Evolutionary conservation across 768 basidiomycete species (phyloP).

Genomic region (Clitopilus passeckerianus): DNA sequence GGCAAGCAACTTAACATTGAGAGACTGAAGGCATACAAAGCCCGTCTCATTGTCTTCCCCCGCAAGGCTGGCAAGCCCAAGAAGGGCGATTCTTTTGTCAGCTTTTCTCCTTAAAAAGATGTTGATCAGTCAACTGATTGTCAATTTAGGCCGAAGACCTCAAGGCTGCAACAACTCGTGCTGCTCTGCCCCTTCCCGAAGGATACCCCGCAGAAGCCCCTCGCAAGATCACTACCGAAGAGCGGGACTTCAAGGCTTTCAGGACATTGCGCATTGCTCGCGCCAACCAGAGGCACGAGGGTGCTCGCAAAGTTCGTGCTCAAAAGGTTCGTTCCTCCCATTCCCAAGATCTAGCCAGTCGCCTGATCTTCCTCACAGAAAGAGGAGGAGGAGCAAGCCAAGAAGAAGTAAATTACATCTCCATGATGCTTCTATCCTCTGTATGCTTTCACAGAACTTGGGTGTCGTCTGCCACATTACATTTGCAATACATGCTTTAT

Average conservation of each 20-base stretch:
- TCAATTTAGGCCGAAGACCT: conserved; percentile 72
- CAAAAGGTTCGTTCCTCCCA: conserved; percentile 59
- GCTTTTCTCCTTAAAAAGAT: conserved; percentile 23
- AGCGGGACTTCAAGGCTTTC: conserved; percentile 88
- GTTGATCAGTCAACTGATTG: conserved; percentile 4
- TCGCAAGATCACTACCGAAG: conserved; percentile 88
- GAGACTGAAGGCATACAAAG: conserved; percentile 90
- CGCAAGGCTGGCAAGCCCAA: conserved; percentile 93
- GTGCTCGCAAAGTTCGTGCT: conserved; percentile 80
- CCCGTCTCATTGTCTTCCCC: conserved; percentile 93
- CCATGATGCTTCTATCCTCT: conserved; percentile 17
- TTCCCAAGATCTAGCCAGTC: neutral
- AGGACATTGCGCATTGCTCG: conserved; percentile 82
- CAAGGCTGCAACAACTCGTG: conserved; percentile 69
- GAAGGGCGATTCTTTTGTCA: conserved; percentile 88
- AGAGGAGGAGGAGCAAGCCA: conserved; percentile 88
- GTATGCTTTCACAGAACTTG: conserved; percentile 32
- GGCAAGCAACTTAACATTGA: conserved; percentile 94
- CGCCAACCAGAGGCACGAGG: conserved; percentile 79
- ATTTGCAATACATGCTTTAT: conserved; percentile 31
- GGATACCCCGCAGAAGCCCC: conserved; percentile 73
- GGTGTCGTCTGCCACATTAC: conserved; percentile 18
- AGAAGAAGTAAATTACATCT: conserved; percentile 69
- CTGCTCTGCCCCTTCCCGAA: conserved; percentile 60
- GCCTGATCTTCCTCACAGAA: conserved; percentile 42